Percentiles rank a stretch among this genome's conserved stretches.
Conservation (phyloP, 2,329 filamentous ascomycete species). For the Geosmithia morbida region DNA sequence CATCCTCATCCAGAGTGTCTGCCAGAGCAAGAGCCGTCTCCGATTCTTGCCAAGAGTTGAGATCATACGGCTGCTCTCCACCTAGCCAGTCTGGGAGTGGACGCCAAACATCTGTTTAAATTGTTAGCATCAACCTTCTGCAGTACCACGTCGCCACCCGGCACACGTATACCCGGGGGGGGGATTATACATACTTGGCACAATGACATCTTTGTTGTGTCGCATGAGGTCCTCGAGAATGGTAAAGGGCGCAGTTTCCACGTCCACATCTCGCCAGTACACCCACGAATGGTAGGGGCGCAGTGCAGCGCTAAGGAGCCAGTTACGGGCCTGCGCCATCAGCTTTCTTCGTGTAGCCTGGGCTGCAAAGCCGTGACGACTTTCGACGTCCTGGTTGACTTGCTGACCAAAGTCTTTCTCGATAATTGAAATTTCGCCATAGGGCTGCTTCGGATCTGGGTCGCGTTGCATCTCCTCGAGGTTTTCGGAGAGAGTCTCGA, state of each 20-base stretch:
- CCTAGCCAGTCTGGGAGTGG: conserved; percentile 98
- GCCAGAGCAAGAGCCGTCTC: conserved; percentile 89
- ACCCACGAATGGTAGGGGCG: conserved; percentile 97
- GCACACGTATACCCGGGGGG: neutral
- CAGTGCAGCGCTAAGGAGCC: conserved; percentile 84
- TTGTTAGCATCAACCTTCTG: conserved; percentile 8
- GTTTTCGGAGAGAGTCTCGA: conserved; percentile 59
- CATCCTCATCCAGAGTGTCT: conserved; percentile 91
- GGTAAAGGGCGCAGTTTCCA: conserved; percentile 91
- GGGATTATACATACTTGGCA: conserved; percentile 93
- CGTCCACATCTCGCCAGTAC: conserved; percentile 97
- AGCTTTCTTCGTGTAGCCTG: conserved; percentile 88
- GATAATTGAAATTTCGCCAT: conserved; percentile 93
- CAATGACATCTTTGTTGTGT: conserved; percentile 97
- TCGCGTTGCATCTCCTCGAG: conserved; percentile 70
- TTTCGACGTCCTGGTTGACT: conserved; percentile 95
- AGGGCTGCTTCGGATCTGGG: conserved; percentile 65
- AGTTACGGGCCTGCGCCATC: conserved; percentile 96
- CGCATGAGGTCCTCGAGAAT: conserved; percentile 97
- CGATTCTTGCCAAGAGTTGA: conserved; percentile 99
- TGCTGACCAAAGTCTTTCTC: conserved; percentile 99
- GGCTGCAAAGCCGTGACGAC: conserved; percentile 90
- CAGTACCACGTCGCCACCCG: neutral
- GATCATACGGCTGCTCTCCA: conserved; percentile 92
- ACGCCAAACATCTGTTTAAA: conserved; percentile 74